Base-by-base conservation (phyloP, 176 grass and related monocot species). In the Poa annua region DNA sequence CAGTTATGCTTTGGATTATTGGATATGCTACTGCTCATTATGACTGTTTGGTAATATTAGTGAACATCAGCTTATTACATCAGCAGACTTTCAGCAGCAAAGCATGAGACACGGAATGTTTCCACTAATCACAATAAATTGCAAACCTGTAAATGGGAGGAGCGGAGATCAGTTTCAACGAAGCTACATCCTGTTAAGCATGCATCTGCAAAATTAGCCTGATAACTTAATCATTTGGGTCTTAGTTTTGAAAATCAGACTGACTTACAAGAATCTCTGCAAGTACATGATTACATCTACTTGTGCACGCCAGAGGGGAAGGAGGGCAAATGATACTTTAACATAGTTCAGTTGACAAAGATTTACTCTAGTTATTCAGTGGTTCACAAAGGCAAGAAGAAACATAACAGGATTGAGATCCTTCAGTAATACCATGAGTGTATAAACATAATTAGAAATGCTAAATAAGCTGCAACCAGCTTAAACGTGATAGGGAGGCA, bases 61-160 rank as follows among this genome's bases (percentile, higher is more conserved):
- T 83, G 22, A 80, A 66, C 71, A 74, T 11, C 5, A 80, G 63
- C 8, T 77, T 10, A 25, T 82, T 75, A 80, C 69, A 54, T 19
- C n/a, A 83, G 20, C 48, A 89, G 39, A 19, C 41, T 88, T 39
- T 42, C 80, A 59, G 36, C 22, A 63, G 44, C 76, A 66, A 54
- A 9, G 29, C 38, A 60, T 1, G 24, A 71, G 77, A 72, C 7
- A 75, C 3, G 20, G 51, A 26, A 64, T 9, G 62, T 71, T 36
- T 77, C 45, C 8, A 75, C 20, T 19, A 34, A 5, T 19, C n/a
- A 65, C 57, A 72, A 62, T 11, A 60, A 71, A 57, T 77, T 38
- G 3, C 62, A 66, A 65, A 95, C 95, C 95, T 98, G 95, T 78
- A 95, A 91, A 94, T 98, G 95, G 12, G 92, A 76, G 36, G 92